phyloP scores from a whole-genome alignment of 208 protist species.

The Trypanosoma theileri region DNA sequence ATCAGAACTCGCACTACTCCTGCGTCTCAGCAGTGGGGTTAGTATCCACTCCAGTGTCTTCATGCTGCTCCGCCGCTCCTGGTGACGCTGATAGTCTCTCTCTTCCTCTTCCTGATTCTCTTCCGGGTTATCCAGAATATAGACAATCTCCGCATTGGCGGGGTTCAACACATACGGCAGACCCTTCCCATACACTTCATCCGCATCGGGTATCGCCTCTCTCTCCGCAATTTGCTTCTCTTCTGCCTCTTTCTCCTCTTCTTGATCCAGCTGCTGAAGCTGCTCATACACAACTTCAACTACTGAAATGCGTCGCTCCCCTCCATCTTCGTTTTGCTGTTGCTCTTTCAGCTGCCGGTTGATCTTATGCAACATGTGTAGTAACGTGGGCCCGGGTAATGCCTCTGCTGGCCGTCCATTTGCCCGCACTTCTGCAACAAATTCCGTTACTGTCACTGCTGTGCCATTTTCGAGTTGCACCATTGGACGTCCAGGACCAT shows the following conservation, averaged over 20 bases:
- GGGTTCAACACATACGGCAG: constrained; percentile 16
- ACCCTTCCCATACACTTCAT: constrained; percentile 16
- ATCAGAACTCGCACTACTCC: not conserved
- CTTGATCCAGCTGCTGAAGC: constrained; percentile 6
- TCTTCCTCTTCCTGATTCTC: not conserved
- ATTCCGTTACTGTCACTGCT: not conserved
- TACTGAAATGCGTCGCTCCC: not conserved
- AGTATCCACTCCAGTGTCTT: not conserved
- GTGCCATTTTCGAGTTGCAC: too few relatives aligned
- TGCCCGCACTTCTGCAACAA: not conserved
- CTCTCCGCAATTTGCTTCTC: not conserved
- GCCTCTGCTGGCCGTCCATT: not conserved
- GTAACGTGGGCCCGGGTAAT: not conserved
- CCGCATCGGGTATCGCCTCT: not conserved
- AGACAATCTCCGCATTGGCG: not conserved
- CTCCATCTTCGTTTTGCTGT: too few relatives aligned
- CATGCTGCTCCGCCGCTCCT: not conserved
- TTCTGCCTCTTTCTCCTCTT: not conserved
- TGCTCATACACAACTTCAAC: not conserved
- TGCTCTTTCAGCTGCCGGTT: not conserved
- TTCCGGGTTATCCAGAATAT: not conserved
- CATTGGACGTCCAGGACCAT: not conserved
- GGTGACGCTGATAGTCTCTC: not conserved
- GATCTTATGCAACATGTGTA: not conserved
- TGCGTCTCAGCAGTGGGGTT: not conserved